phyloP scores from a whole-genome alignment of 208 protist genomes.

The Wallacemonas rigidus region DNA sequence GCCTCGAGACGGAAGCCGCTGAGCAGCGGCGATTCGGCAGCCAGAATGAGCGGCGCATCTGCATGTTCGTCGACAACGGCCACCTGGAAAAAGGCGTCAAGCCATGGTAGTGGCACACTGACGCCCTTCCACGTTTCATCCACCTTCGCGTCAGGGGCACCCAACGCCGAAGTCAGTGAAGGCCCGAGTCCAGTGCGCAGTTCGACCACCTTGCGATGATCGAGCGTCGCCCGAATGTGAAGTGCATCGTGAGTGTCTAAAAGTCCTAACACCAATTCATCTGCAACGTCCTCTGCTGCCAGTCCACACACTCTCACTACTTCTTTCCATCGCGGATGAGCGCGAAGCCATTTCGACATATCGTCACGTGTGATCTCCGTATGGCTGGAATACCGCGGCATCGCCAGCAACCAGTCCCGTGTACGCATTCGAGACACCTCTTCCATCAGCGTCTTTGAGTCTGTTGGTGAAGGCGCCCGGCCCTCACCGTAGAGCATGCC shows the following conservation, averaged over 20 bases:
- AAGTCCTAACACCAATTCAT: slow-evolving; percentile 21
- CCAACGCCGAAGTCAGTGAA: background rate
- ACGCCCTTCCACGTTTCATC: slow-evolving; percentile 2
- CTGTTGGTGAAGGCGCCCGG: slow-evolving; percentile 25
- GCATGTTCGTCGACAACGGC: slow-evolving; percentile 28
- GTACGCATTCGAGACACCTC: slow-evolving; percentile 40
- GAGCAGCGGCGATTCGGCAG: slow-evolving; percentile 14
- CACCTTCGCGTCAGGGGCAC: slow-evolving; percentile 3
- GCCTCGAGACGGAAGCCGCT: slow-evolving; percentile 26
- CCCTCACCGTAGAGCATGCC: slow-evolving; percentile 52
- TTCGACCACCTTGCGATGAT: slow-evolving; percentile 23
- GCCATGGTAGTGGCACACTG: slow-evolving; percentile 29
- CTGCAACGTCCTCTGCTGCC: slow-evolving; percentile 20
- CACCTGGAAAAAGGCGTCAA: slow-evolving; percentile 35
- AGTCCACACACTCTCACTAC: slow-evolving; percentile 23
- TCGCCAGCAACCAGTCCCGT: slow-evolving; percentile 54
- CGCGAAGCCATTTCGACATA: slow-evolving; percentile 6
- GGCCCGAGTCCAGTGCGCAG: background rate
- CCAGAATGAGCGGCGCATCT: slow-evolving; percentile 18
- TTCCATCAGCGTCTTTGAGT: slow-evolving; percentile 39
- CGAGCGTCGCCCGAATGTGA: slow-evolving; percentile 31
- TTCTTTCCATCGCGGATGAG: slow-evolving; percentile 9
- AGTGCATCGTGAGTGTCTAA: slow-evolving; percentile 24
- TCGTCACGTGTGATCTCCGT: slow-evolving; percentile 26
- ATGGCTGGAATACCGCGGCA: slow-evolving; percentile 67